phyloP scores from a whole-genome alignment of 176 grass and related monocot species.

The Saccharum spontaneum region DNA sequence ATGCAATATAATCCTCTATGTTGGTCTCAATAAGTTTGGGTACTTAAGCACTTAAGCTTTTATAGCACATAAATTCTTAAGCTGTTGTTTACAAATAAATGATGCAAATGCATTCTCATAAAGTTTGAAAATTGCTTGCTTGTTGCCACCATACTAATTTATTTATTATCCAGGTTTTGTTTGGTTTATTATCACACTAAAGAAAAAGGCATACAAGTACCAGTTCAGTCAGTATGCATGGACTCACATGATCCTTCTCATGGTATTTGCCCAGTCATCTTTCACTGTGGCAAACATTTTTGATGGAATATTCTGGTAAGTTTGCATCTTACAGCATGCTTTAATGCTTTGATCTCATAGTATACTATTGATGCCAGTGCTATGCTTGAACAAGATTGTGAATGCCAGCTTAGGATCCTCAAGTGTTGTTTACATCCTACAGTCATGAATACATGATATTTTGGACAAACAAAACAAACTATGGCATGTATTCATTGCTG shows the following conservation, averaged over 20 bases:
- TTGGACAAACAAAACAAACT: neutral
- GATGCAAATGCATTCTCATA: neutral
- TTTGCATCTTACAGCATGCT: neutral
- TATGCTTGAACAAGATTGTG: neutral
- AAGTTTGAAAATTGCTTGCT: neutral
- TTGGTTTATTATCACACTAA: slow-evolving; percentile 90
- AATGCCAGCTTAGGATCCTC: neutral
- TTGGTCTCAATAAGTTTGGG: neutral
- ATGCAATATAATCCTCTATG: neutral
- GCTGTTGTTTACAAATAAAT: neutral
- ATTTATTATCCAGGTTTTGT: slow-evolving; percentile 63
- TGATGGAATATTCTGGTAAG: slow-evolving; percentile 92
- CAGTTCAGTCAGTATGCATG: slow-evolving; percentile 95
- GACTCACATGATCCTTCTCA: slow-evolving; percentile 94
- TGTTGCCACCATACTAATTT: neutral
- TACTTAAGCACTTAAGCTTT: neutral
- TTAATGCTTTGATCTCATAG: neutral
- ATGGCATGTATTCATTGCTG: neutral
- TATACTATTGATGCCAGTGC: neutral
- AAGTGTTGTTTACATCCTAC: neutral
- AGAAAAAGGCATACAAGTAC: slow-evolving; percentile 93
- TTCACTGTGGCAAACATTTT: slow-evolving; percentile 95
- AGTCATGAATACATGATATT: neutral
- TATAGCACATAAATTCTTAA: neutral
- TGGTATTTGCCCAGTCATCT: slow-evolving; percentile 79